Conservation (phyloP, 2,329 filamentous ascomycete species). For the Colletotrichum spinosum region DNA sequence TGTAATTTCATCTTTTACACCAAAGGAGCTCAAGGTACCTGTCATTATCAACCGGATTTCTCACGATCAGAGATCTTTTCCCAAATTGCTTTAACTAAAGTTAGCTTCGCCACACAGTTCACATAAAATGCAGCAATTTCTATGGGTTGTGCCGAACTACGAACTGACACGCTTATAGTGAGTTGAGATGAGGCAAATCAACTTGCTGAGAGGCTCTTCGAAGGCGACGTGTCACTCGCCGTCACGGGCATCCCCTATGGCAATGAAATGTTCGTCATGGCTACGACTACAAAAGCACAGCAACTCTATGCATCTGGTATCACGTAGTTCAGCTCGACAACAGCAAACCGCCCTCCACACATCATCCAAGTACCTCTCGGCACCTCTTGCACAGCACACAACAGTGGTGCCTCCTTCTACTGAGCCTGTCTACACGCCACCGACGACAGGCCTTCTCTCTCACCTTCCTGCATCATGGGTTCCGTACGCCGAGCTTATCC, state of each 20-base stretch:
- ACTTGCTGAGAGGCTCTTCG: constrained; percentile 20
- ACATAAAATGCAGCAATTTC: not conserved
- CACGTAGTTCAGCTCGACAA: not conserved
- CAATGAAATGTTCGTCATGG: not conserved
- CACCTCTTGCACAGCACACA: constrained; percentile 27
- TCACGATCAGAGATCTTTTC: too few relatives aligned
- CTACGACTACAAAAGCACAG: constrained; percentile 11
- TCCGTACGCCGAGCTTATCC: constrained; percentile 85
- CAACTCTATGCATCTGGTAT: constrained; percentile 12
- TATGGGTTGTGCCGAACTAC: not conserved
- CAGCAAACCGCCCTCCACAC: constrained; percentile 30
- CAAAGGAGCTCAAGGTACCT: too few relatives aligned
- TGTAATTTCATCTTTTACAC: too few relatives aligned
- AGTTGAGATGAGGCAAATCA: constrained; percentile 26
- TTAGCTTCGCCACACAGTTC: not conserved
- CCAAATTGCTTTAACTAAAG: not conserved
- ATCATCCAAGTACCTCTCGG: constrained; percentile 22
- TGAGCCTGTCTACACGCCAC: constrained; percentile 69
- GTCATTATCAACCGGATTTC: too few relatives aligned
- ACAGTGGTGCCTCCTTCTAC: constrained; percentile 37
- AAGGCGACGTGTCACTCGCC: not conserved
- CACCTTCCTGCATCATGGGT: constrained; percentile 76
- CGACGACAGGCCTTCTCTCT: constrained; percentile 77
- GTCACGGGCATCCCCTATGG: not conserved
- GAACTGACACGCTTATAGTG: constrained; percentile 12